phyloP scores from a whole-genome alignment of 108 stramenopile species.

The Bacterosira constricta region DNA sequence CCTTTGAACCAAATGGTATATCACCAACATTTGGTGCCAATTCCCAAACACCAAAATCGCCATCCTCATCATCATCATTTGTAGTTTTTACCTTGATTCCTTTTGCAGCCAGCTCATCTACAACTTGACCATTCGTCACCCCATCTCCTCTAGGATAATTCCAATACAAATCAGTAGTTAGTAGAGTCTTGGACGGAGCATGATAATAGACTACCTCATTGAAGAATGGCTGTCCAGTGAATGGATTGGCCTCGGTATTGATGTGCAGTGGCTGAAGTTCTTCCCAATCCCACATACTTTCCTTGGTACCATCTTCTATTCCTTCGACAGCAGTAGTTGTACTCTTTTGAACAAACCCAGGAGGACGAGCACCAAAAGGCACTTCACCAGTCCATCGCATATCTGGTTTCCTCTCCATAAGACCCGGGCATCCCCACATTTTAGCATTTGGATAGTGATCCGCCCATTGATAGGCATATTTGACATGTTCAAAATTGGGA shows the following conservation, averaged over 20 bases:
- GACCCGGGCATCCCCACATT: constrained; percentile 87
- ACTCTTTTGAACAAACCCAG: constrained; percentile 20
- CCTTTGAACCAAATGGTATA: constrained; percentile 64
- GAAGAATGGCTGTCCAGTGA: constrained; percentile 85
- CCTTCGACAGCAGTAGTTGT: not conserved
- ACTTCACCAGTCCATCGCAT: constrained; percentile 74
- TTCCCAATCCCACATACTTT: constrained; percentile 66
- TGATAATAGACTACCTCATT: constrained; percentile 87
- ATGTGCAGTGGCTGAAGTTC: constrained; percentile 70
- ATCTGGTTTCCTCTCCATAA: constrained; percentile 55
- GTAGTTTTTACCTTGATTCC: no score
- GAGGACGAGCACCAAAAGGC: constrained; percentile 52
- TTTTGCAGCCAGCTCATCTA: constrained; percentile 10
- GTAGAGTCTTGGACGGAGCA: constrained; percentile 63
- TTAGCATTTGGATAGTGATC: constrained; percentile 63
- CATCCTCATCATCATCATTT: constrained; percentile 18
- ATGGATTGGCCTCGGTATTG: constrained; percentile 79
- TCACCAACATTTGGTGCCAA: constrained; percentile 68
- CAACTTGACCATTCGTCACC: constrained; percentile 60
- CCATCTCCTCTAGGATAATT: constrained; percentile 80
- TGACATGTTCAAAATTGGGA: constrained; percentile 89
- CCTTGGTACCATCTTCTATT: not conserved
- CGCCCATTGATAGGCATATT: constrained; percentile 73
- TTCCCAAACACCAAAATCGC: constrained; percentile 69
- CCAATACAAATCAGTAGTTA: constrained; percentile 86